Percentiles rank a stretch among this genome's conserved stretches.
phyloP scores from a whole-genome alignment of 208 protist genomes.

The Trypanosoma congolense region DNA sequence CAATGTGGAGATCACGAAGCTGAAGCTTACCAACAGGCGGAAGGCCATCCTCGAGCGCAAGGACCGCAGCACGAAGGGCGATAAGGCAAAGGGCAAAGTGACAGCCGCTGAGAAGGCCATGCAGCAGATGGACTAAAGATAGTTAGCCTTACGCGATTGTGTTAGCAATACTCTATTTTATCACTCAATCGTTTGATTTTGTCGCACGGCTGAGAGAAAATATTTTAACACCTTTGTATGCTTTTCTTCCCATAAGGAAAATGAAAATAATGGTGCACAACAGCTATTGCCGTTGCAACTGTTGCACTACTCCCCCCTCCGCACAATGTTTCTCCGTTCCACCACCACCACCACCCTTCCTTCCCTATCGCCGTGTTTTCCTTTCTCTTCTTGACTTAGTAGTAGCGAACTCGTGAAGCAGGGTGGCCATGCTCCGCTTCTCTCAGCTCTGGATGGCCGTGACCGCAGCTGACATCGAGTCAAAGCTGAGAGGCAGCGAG shows the following conservation, averaged over 20 bases:
- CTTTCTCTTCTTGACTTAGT: neutral
- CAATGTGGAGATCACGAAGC: slow-evolving; percentile 99
- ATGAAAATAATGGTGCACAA: no score
- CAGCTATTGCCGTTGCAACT: no score
- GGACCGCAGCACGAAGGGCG: slow-evolving; percentile 78
- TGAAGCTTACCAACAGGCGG: slow-evolving; percentile 98
- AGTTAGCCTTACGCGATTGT: no score
- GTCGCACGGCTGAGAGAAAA: no score
- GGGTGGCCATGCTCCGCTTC: slow-evolving; percentile 14
- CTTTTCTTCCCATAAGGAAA: no score
- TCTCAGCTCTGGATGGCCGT: slow-evolving; percentile 17
- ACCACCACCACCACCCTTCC: no score
- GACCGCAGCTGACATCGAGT: slow-evolving; percentile 62
- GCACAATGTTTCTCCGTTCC: no score
- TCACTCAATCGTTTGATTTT: no score
- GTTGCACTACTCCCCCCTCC: no score
- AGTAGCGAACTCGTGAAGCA: neutral
- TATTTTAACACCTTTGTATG: no score
- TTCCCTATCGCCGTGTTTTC: no score
- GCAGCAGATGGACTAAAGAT: slow-evolving; percentile 90
- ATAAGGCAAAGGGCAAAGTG: slow-evolving; percentile 91
- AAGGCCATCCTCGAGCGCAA: slow-evolving; percentile 95
- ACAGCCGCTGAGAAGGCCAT: slow-evolving; percentile 89
- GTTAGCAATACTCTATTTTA: no score
- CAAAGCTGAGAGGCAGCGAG: slow-evolving; percentile 54